Base-by-base conservation (phyloP, 2,329 filamentous ascomycete species). In the Atkinsonella hypoxylon region DNA sequence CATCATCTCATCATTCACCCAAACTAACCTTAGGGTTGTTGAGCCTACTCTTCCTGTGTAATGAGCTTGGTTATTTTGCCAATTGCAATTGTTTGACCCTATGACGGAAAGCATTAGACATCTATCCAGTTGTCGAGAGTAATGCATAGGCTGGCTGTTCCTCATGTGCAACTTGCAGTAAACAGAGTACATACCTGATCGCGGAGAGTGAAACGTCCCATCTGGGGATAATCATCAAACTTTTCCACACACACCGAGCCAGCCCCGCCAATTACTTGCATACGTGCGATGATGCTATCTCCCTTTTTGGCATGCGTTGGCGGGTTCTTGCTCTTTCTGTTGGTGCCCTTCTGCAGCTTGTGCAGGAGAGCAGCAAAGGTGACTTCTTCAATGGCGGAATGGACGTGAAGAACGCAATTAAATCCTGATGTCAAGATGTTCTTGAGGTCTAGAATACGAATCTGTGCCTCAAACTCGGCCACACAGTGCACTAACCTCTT, bases 41-140 rank as follows among this genome's bases (percentile, higher is more conserved):
- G 20, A 36, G 15, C 45, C 45, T 42, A 47, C 18, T 49, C 38
- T 15, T 54, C 52, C 2, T 71, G 67, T 8, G 64, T 71, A 60
- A 81, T 75, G 56, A 98, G 79, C 78, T 90, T 96, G 53, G 89
- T 96, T 67, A 98, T 94, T 80, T 98, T 98, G 64, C 93, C 93
- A 72, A 98, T 98, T 51, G 93, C 93, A 73, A 98, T 96, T 0
- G 93, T 98, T 86, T 97, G 91, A 61, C 93, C 93, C 83, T 97
- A 64, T 50, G n/a, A 32, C 26, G 17, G 10, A 17, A 36, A 20
- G 40, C 34, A 45, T 22, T 12, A 40, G 34, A 26, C 45, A 42
- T 18, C 30, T 2, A 17, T n/a, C 20, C 8, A n/a, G 5, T 15
- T 30, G 13, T 45, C 10, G 5, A 11, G 18, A 7, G 26, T 26